phyloP scores from a whole-genome alignment of 1,139 yeast species.

The Candida smagusa region DNA sequence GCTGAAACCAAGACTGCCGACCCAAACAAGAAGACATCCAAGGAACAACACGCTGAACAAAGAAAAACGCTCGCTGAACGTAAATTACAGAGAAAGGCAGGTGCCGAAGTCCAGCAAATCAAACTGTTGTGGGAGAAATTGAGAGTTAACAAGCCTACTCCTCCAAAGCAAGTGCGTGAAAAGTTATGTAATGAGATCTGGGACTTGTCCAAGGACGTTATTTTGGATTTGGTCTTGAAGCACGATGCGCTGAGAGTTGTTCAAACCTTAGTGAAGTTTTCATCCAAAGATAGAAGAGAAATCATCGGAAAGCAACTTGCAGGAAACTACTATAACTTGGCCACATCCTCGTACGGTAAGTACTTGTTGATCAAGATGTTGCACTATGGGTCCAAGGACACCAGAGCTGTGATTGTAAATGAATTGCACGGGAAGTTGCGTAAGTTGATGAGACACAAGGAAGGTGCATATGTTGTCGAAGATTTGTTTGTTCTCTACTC shows the following conservation, averaged over 20 bases:
- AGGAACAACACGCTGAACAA: constrained; percentile 81
- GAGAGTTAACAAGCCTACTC: constrained; percentile 80
- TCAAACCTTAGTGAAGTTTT: constrained; percentile 86
- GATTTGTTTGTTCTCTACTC: constrained; percentile 87
- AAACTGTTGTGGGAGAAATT: constrained; percentile 89
- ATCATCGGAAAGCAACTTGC: constrained; percentile 65
- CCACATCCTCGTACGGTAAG: constrained; percentile 92
- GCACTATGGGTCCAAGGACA: constrained; percentile 85
- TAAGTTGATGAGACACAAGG: constrained; percentile 92
- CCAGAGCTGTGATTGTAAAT: constrained; percentile 69
- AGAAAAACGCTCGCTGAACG: constrained; percentile 76
- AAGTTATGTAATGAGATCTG: constrained; percentile 82
- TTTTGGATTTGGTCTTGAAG: constrained; percentile 83
- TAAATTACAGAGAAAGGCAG: constrained; percentile 82
- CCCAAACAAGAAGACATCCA: constrained; percentile 51
- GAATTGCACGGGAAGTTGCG: constrained; percentile 89
- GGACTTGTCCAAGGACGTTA: constrained; percentile 72
- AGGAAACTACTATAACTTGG: constrained; percentile 76
- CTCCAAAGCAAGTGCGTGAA: constrained; percentile 75
- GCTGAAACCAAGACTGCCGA: constrained; percentile 20
- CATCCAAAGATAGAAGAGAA: constrained; percentile 76
- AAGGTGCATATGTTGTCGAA: constrained; percentile 98
- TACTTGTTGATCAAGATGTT: constrained; percentile 82
- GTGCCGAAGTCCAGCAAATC: constrained; percentile 79
- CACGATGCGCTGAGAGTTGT: constrained; percentile 97